A percentile compares a stretch with the other conserved stretches of the same genome.
Evolutionary conservation across 768 basidiomycete species (phyloP).

Genomic region (Tulasnella sp.): DNA sequence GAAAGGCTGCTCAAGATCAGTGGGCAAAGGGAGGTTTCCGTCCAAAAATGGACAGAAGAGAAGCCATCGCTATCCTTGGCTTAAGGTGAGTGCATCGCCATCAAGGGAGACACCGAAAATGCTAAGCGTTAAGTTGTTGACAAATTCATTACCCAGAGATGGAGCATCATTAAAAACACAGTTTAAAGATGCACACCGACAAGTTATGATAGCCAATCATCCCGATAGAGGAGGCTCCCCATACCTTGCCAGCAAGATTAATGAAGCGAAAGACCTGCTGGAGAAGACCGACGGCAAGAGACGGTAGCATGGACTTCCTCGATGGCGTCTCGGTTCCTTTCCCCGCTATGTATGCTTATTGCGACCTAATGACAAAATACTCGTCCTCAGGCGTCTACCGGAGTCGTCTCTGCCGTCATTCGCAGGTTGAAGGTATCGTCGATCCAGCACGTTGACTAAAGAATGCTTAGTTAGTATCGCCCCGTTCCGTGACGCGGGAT

Average conservation of each 20-base stretch:
- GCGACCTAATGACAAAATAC: too few species aligned
- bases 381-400: too few species aligned
- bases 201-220: constrained; percentile 97
- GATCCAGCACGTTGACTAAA: too few species aligned
- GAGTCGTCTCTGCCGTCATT: too few species aligned
- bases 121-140: not conserved
- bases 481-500: too few species aligned
- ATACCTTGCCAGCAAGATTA: constrained; percentile 95
- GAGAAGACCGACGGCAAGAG: constrained; percentile 50
- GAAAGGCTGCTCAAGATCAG: constrained; percentile 50
- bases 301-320: constrained; percentile 6
- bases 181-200: constrained; percentile 90
- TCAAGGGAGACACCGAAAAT: not conserved
- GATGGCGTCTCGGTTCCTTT: not conserved
- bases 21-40: constrained; percentile 93
- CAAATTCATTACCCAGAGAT: constrained; percentile 43
- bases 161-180: constrained; percentile 56
- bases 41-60: constrained; percentile 89
- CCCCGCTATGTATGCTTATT: too few species aligned
- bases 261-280: constrained; percentile 89
- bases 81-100: constrained; percentile 54
- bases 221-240: constrained; percentile 98
- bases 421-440: too few species aligned
- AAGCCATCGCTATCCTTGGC: constrained; percentile 84
- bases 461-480: too few species aligned